These are phyloP conservation scores for Fusarium protoensiforme DNA, from an alignment of 2,329 filamentous ascomycete genomes.

Conservation along the genomic window DNA sequence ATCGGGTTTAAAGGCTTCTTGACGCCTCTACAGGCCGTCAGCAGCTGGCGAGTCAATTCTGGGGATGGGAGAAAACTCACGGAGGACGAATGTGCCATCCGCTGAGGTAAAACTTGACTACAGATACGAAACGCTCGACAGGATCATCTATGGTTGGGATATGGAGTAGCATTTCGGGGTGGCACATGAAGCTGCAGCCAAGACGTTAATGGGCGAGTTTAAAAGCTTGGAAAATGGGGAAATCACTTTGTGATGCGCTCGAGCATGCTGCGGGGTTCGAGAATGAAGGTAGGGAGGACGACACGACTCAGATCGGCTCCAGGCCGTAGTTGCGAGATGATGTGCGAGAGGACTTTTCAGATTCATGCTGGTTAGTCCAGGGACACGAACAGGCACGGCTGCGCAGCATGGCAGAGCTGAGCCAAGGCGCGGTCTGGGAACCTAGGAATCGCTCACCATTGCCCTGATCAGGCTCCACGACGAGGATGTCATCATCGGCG, in stretches of 20 bases:
- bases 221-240: conserved; percentile 2
- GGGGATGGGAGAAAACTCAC: conserved; percentile 64
- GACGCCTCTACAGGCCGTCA: conserved; percentile 74
- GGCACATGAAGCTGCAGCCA: conserved; percentile 90
- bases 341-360: conserved; percentile 85
- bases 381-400: background rate
- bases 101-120: conserved; percentile 97
- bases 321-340: conserved; percentile 95
- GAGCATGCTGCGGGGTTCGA: conserved; percentile 97
- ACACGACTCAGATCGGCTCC: conserved; percentile 95
- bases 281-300: conserved; percentile 95
- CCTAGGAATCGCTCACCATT: conserved; percentile 70
- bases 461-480: conserved; percentile 92
- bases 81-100: conserved; percentile 99
- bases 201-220: conserved; percentile 15
- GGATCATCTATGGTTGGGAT: conserved; percentile 92
- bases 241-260: conserved; percentile 95
- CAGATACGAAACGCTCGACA: conserved; percentile 87
- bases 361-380: conserved; percentile 27
- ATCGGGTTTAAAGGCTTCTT: conserved; percentile 99
- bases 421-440: conserved; percentile 7
- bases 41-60: conserved; percentile 17
- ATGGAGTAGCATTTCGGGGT: conserved; percentile 92
- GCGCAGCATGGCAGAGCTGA: conserved; percentile 1
- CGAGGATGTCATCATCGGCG: conserved; percentile 76